These are phyloP conservation scores for Claviceps africana DNA, from an alignment of 2,329 filamentous ascomycete species.

Conservation along the genomic window DNA sequence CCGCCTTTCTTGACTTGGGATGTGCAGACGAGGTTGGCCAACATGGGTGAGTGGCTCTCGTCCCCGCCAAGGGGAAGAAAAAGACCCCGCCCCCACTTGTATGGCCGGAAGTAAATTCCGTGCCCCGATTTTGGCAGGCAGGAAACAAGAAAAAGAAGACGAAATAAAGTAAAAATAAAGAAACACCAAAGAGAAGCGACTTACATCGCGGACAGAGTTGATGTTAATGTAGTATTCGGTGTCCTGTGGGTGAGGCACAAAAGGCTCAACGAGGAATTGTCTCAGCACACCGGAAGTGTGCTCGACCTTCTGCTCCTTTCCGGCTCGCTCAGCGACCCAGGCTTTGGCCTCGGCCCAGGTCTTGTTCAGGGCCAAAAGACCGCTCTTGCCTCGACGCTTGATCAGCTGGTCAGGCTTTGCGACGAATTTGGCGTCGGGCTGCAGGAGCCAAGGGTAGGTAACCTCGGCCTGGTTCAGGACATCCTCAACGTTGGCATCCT, in stretches of 20 bases:
- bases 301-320: conserved; percentile 89
- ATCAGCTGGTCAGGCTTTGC: conserved; percentile 99
- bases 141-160: background rate
- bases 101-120: background rate
- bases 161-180: conserved; percentile 4
- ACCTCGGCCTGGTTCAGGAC: conserved; percentile 91
- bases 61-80: background rate
- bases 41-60: no score
- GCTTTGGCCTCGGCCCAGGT: conserved; percentile 85
- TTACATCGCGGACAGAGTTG: conserved; percentile 98
- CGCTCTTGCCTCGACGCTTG: conserved; percentile 98
- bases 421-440: conserved; percentile 76
- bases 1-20: no score
- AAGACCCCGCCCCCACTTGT: background rate
- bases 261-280: conserved; percentile 96
- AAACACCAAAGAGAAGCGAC: conserved; percentile 25
- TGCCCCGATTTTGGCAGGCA: background rate
- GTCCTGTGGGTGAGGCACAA: conserved; percentile 86
- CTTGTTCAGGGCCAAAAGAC: conserved; percentile 92
- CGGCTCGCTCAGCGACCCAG: conserved; percentile 86
- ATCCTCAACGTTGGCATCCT: conserved; percentile 67
- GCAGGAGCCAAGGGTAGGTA: conserved; percentile 91
- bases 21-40: background rate
- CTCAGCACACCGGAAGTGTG: conserved; percentile 75
- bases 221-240: conserved; percentile 99